Evolutionary conservation across 1,284 basidiomycete genomes (phyloP).

Genomic region (Ceratobasidium sp.): DNA sequence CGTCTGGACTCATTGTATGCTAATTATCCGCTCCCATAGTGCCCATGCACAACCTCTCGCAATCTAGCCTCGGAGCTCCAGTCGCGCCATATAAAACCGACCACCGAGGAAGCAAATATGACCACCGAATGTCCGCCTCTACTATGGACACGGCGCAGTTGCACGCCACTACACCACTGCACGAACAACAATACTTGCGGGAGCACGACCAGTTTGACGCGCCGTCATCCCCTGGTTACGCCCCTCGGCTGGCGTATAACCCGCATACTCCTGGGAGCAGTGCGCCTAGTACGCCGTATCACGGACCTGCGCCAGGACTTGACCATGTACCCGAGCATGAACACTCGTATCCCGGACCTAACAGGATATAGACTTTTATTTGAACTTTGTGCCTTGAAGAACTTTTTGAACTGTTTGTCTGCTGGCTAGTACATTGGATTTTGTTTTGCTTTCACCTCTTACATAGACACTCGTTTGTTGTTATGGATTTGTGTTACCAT

Average conservation of each 20-base stretch:
- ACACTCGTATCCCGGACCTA: background rate
- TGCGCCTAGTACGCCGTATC: slow-evolving; percentile 15
- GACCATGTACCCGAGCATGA: background rate
- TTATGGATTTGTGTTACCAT: background rate
- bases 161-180: slow-evolving; percentile 21
- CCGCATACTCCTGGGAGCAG: slow-evolving; percentile 12
- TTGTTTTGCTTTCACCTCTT: background rate
- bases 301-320: slow-evolving; percentile 26
- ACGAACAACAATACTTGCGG: slow-evolving; percentile 23
- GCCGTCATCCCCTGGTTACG: slow-evolving; percentile 9
- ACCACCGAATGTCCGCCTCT: slow-evolving; percentile 41
- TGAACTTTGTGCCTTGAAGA: background rate
- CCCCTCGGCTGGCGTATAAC: background rate
- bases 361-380: slow-evolving; percentile 4
- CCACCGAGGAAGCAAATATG: background rate
- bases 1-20: background rate
- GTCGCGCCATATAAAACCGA: slow-evolving; percentile 7
- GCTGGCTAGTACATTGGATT: background rate
- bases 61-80: slow-evolving; percentile 18
- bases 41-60: slow-evolving; percentile 38
- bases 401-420: background rate
- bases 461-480: slow-evolving; percentile 13
- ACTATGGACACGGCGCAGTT: slow-evolving; percentile 39
- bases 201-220: slow-evolving; percentile 17
- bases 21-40: background rate